Base-by-base conservation (phyloP, 768 basidiomycete species). In the Suillus occidentalis region DNA sequence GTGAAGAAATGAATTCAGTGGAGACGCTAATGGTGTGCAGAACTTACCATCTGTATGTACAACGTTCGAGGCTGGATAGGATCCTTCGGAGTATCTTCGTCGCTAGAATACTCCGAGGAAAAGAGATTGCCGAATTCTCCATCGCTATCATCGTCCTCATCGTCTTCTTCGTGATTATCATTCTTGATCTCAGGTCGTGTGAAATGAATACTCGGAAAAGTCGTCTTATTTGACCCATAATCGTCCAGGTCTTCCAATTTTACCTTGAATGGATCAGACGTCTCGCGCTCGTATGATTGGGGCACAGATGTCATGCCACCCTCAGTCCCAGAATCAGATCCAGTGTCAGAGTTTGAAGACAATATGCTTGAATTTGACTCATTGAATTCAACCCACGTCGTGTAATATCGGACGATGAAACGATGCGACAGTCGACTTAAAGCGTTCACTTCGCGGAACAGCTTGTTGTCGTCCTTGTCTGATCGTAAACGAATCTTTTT, bases 351-450 rank as follows among this genome's bases (percentile, higher is more conserved):
- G 50, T 83, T 84, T 13, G 86, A 84, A 6, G 85, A 85, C 16
- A 71, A 69, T 16, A 79, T 78, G n/a, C 80, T 76, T 12, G 86
- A 84, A 1, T 77, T 72, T 2, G 81, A 76, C 63, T 90, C 89
- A 12, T 82, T 79, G 0, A 83, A 85, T 72, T 95, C 92, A n/a
- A 95, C 84, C 94, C 93, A 94, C 6, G 92, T 92, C 3, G 92
- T 94, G 75, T 88, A 94, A 74, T 96, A 97, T 49, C 95, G 87
- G 22, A 97, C 96, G 69, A 98, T 91, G 77, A 90, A 92, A 9
- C 90, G 89, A 74, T 98, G 95, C 47, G 89, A 91, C 36, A 98
- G 84, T 39, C 89, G 82, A 70, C 91, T 93, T n/a, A 97, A 80
- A 0, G 92, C 92, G 65, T 91, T 92, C 56, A 97, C 94, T 76